Evolutionary conservation across 1,139 yeast species (phyloP).

Genomic region (Williopsis jadinii): DNA sequence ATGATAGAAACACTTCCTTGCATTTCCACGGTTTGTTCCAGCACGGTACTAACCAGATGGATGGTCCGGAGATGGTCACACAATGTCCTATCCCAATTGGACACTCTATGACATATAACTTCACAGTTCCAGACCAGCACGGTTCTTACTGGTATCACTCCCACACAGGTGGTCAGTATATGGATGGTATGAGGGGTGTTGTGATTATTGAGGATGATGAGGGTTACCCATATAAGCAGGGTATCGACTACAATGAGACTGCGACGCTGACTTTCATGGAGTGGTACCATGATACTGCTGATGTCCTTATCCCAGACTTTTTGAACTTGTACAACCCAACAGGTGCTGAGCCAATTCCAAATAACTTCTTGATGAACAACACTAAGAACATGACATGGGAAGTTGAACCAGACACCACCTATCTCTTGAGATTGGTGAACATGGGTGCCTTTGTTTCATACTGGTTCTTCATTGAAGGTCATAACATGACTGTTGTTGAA

Average conservation of each 20-base stretch:
- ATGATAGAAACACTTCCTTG: constrained; percentile 59
- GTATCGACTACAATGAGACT: constrained; percentile 69
- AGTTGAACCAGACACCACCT: constrained; percentile 76
- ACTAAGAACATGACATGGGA: constrained; percentile 62
- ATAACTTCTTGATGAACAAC: constrained; percentile 70
- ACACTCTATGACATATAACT: constrained; percentile 62
- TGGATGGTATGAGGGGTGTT: constrained; percentile 86
- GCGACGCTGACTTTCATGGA: constrained; percentile 61
- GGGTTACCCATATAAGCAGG: constrained; percentile 35
- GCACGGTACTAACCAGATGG: constrained; percentile 65
- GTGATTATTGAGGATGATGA: constrained; percentile 59
- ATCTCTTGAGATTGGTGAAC: constrained; percentile 69
- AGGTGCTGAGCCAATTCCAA: constrained; percentile 95
- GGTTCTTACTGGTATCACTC: constrained; percentile 97
- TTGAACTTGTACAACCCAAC: constrained; percentile 78
- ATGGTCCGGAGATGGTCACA: constrained; percentile 80
- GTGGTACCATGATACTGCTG: constrained; percentile 72
- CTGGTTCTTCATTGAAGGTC: constrained; percentile 80
- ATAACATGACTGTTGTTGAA: constrained; percentile 73
- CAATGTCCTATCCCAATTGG: constrained; percentile 88
- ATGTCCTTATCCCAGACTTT: constrained; percentile 46
- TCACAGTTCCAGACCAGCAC: constrained; percentile 71
- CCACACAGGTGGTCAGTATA: constrained; percentile 78
- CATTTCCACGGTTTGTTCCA: constrained; percentile 94
- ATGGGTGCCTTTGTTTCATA: constrained; percentile 86